Conservation (phyloP, 192 early-diverging fungal species). For the Coemansia sp. region DNA sequence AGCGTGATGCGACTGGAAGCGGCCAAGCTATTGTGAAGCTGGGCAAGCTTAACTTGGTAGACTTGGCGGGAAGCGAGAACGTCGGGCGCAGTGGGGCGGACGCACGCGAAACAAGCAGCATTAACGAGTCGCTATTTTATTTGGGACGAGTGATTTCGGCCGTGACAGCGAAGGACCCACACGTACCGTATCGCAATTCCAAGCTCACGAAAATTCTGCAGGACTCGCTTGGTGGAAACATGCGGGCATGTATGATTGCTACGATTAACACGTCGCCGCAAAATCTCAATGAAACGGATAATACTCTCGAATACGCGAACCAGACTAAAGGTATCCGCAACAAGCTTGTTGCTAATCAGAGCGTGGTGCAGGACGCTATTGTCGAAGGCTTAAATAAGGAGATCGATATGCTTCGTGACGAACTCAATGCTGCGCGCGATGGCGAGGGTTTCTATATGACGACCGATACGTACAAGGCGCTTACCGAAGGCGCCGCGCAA, state of each 20-base stretch:
- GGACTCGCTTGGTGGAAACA: conserved; percentile 88
- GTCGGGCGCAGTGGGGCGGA: conserved; percentile 90
- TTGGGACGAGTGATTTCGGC: conserved; percentile 73
- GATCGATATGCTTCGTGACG: conserved; percentile 78
- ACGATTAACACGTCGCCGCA: conserved; percentile 80
- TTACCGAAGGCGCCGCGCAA: conserved; percentile 15
- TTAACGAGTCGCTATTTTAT: conserved; percentile 80
- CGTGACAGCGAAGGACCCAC: conserved; percentile 60
- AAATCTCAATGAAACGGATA: conserved; percentile 69
- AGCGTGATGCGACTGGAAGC: conserved; percentile 61
- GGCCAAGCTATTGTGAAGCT: conserved; percentile 89
- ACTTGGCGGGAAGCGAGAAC: conserved; percentile 94
- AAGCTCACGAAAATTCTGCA: conserved; percentile 89
- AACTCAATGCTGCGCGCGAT: conserved; percentile 79
- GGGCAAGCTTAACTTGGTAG: conserved; percentile 95
- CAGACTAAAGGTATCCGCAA: conserved; percentile 80
- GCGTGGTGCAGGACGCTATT: conserved; percentile 80
- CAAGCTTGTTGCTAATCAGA: conserved; percentile 73
- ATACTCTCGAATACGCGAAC: conserved; percentile 77
- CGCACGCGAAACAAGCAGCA: conserved; percentile 87
- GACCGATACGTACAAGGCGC: conserved; percentile 61
- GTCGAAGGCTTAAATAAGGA: conserved; percentile 37
- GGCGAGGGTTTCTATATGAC: conserved; percentile 83
- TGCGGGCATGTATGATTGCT: conserved; percentile 95
- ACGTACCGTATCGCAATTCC: conserved; percentile 80